Evolutionary conservation across 176 grass and related monocot species (phyloP).

Genomic region (Rhipidocladum racemiflorum): DNA sequence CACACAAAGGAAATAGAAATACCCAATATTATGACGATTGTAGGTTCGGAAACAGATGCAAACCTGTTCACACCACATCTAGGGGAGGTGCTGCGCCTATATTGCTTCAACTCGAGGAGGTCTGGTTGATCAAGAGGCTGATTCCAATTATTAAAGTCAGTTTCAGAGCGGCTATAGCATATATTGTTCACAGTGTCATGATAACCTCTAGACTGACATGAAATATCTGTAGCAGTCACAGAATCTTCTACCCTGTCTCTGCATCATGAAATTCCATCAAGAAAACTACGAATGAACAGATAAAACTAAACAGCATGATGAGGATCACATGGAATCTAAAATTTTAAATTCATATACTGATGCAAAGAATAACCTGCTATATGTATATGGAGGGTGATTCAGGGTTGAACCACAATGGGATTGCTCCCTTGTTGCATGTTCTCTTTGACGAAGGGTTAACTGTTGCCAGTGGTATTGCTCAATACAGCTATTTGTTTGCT

Average conservation of each 20-base stretch:
- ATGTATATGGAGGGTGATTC: not conserved
- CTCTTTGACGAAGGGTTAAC: slow-evolving; percentile 15
- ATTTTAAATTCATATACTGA: not conserved
- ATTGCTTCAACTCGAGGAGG: not conserved
- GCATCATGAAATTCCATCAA: slow-evolving; percentile 13
- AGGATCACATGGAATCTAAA: not conserved
- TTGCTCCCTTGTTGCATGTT: slow-evolving; percentile 17
- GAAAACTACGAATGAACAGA: not conserved
- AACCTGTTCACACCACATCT: not conserved
- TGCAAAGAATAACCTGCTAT: slow-evolving; percentile 23
- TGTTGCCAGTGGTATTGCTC: slow-evolving; percentile 41
- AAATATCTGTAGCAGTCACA: not conserved
- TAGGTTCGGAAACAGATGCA: not conserved
- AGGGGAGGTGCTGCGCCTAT: not conserved
- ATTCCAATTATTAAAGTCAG: not conserved
- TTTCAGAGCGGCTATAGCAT: too few species aligned
- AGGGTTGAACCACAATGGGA: slow-evolving; percentile 1
- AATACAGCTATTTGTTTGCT: not conserved
- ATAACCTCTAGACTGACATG: not conserved
- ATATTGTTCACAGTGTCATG: not conserved
- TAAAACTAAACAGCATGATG: slow-evolving; percentile 15
- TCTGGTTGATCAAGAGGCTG: not conserved
- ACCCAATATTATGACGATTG: not conserved
- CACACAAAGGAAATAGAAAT: not conserved
- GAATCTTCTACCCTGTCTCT: slow-evolving; percentile 27